Evolutionary conservation across 768 basidiomycete genomes (phyloP).

Genomic region (Collybiopsis luxurians): DNA sequence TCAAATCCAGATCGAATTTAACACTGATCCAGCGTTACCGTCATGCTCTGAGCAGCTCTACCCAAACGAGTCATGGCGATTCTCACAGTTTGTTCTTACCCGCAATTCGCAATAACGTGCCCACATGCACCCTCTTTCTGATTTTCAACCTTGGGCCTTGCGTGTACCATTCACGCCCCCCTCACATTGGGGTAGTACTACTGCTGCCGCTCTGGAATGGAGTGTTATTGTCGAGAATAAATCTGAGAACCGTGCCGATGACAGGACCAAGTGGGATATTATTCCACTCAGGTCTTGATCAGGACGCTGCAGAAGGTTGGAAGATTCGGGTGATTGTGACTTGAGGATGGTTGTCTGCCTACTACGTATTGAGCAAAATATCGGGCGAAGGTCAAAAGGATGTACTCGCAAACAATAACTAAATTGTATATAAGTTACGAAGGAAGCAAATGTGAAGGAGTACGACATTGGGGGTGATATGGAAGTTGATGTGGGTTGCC

Average conservation of each 20-base stretch:
- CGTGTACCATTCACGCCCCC: not conserved
- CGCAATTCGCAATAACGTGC: not conserved
- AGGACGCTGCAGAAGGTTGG: not conserved
- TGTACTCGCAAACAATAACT: too few relatives aligned
- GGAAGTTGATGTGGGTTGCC: slow-evolving; percentile 22
- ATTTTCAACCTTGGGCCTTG: not conserved
- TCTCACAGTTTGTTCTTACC: not conserved
- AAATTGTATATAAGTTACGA: too few relatives aligned
- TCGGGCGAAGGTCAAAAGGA: too few relatives aligned
- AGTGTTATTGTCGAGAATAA: not conserved
- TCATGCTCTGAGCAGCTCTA: not conserved
- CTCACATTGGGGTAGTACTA: not conserved
- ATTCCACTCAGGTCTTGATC: not conserved
- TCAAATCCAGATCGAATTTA: not conserved
- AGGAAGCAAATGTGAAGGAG: too few relatives aligned
- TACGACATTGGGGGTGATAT: not conserved
- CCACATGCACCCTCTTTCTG: not conserved
- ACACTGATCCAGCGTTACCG: not conserved
- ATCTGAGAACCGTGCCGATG: not conserved
- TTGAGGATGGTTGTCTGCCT: too few relatives aligned
- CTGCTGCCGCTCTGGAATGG: not conserved
- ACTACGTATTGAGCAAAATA: too few relatives aligned
- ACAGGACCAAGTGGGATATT: not conserved
- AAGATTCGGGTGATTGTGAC: too few relatives aligned
- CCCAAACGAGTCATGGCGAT: not conserved